These are phyloP conservation scores for Phaeoacremonium minimum DNA, from an alignment of 2,329 filamentous ascomycete genomes.

Conservation along the genomic window DNA sequence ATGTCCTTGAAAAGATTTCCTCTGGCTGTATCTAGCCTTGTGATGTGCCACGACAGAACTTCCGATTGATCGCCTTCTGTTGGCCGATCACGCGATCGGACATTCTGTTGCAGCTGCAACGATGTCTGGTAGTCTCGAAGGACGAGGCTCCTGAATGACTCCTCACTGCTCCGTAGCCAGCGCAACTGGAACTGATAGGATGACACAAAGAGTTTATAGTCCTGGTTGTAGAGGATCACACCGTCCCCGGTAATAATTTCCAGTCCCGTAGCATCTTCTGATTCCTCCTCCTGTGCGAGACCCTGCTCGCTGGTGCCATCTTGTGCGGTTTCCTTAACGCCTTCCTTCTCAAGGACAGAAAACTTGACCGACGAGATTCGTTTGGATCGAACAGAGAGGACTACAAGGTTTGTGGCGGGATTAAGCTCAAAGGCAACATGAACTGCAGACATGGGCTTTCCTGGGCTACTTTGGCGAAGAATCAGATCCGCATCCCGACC, in stretches of 20 bases:
- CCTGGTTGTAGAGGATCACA: no score
- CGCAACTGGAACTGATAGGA: no score
- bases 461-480: background rate
- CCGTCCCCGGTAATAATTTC: no score
- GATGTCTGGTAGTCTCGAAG: background rate
- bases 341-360: no score
- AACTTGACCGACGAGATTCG: background rate
- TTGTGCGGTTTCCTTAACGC: no score
- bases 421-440: background rate
- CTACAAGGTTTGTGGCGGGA: background rate
- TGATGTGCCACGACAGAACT: conserved; percentile 1
- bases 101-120: background rate
- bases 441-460: background rate
- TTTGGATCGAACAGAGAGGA: background rate
- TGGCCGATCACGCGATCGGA: conserved; percentile 3
- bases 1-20: background rate
- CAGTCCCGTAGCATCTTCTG: no score
- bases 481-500: background rate
- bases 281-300: no score
- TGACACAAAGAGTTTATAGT: no score
- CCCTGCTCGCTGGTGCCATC: no score
- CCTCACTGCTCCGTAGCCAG: no score
- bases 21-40: conserved; percentile 1
- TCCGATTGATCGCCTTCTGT: background rate
- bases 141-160: no score